Evolutionary conservation across 495 filamentous ascomycete genomes (phyloP).

Genomic region (Penicillium diatomitis): DNA sequence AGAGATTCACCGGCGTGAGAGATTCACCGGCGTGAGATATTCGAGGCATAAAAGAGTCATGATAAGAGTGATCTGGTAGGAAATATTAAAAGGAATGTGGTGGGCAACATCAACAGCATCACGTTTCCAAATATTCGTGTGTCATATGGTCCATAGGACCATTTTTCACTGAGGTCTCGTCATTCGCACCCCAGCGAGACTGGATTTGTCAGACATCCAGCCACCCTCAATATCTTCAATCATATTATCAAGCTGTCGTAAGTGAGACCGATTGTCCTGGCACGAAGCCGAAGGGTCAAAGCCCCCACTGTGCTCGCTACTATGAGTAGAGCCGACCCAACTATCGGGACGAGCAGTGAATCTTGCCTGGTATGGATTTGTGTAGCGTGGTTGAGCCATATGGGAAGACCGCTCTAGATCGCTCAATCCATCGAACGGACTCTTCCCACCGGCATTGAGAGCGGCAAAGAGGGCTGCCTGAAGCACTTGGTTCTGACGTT

Average conservation of each 20-base stretch:
- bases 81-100: too few species aligned
- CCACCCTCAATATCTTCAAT: slow-evolving; percentile 31
- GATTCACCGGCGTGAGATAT: too few species aligned
- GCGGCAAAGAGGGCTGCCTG: slow-evolving; percentile 37
- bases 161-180: slow-evolving; percentile 3
- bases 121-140: too few species aligned
- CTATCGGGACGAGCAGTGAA: slow-evolving; percentile 21
- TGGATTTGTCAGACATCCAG: slow-evolving; percentile 31
- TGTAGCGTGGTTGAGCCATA: slow-evolving; percentile 1
- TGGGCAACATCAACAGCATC: too few species aligned
- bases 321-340: slow-evolving; percentile 26
- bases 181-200: slow-evolving; percentile 6
- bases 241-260: slow-evolving; percentile 29
- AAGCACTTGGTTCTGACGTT: slow-evolving; percentile 38
- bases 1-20: too few species aligned
- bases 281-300: slow-evolving; percentile 10
- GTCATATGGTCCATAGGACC: neutral
- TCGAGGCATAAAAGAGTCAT: too few species aligned
- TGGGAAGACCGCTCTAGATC: slow-evolving; percentile 12
- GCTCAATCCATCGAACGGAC: slow-evolving; percentile 15
- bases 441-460: slow-evolving; percentile 27
- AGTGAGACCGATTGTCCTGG: slow-evolving; percentile 14
- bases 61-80: too few species aligned
- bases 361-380: slow-evolving; percentile 8
- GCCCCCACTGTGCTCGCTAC: slow-evolving; percentile 16